Conservation (phyloP, 2,329 filamentous ascomycete genomes). For the Colletotrichum sp. region DNA sequence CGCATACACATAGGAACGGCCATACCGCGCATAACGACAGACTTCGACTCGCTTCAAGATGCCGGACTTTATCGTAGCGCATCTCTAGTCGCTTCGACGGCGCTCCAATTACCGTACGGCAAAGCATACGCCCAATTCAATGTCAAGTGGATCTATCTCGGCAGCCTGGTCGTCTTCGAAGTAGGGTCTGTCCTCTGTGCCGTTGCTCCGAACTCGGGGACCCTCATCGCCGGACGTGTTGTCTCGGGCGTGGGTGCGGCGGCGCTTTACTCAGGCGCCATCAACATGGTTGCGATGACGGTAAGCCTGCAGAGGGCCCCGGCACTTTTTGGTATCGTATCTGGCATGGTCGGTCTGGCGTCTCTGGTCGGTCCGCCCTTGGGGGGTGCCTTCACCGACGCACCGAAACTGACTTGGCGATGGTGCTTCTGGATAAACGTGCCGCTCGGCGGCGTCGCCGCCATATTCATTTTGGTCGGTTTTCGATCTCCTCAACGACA, state of each 20-base stretch:
- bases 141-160: conserved; percentile 47
- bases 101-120: conserved; percentile 56
- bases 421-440: conserved; percentile 46
- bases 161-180: conserved; percentile 46
- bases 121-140: conserved; percentile 60
- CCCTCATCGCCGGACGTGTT: conserved; percentile 58
- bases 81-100: not conserved
- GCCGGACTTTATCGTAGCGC: conserved; percentile 1
- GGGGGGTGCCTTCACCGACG: conserved; percentile 37
- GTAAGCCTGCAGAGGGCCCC: conserved; percentile 32
- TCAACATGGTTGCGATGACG: conserved; percentile 47
- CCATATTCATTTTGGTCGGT: not conserved
- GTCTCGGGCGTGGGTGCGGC: conserved; percentile 56
- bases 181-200: conserved; percentile 47
- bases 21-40: conserved; percentile 21
- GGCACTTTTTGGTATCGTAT: conserved; percentile 55
- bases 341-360: conserved; percentile 51
- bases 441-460: not conserved
- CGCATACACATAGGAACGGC: conserved; percentile 31
- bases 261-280: conserved; percentile 54
- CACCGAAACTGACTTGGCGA: conserved; percentile 34
- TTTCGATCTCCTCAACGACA: not conserved
- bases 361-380: conserved; percentile 36
- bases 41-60: conserved; percentile 21
- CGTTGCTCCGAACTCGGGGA: conserved; percentile 48